phyloP scores from a whole-genome alignment of 257 asterid genomes.

The Penstemon newberryi region DNA sequence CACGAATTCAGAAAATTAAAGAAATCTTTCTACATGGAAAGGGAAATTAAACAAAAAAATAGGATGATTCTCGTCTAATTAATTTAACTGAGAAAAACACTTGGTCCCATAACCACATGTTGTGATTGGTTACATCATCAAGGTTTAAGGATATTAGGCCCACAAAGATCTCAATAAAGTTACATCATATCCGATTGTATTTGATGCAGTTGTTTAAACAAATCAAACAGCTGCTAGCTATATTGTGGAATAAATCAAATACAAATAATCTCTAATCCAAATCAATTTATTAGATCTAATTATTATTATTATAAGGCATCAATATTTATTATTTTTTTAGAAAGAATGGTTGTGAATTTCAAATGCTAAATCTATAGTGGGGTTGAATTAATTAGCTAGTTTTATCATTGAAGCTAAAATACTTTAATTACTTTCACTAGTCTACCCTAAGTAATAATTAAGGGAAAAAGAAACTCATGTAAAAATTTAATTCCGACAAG shows the following conservation, averaged over 20 bases:
- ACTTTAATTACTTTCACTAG: too few relatives aligned
- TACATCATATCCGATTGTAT: background rate
- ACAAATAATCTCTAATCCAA: background rate
- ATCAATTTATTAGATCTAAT: background rate
- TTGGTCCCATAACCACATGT: conserved; percentile 2
- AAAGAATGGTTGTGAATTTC: too few relatives aligned
- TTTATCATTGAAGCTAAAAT: too few relatives aligned
- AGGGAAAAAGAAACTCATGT: background rate
- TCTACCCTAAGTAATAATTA: background rate
- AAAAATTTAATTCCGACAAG: conserved; percentile 12
- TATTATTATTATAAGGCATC: too few relatives aligned
- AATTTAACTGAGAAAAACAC: conserved; percentile 3
- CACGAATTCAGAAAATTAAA: too few relatives aligned
- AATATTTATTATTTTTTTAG: too few relatives aligned
- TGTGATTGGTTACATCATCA: conserved; percentile 16
- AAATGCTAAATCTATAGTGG: too few relatives aligned
- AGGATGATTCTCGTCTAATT: background rate
- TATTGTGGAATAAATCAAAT: background rate
- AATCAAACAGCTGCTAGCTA: background rate
- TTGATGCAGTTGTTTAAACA: background rate
- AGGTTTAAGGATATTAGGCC: background rate
- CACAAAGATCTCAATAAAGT: background rate
- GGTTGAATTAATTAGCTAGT: too few relatives aligned
- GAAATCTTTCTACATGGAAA: too few relatives aligned
- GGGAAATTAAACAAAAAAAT: background rate